Conservation (phyloP, 2,329 filamentous ascomycete genomes). For the Pestalotiopsis sp. region DNA sequence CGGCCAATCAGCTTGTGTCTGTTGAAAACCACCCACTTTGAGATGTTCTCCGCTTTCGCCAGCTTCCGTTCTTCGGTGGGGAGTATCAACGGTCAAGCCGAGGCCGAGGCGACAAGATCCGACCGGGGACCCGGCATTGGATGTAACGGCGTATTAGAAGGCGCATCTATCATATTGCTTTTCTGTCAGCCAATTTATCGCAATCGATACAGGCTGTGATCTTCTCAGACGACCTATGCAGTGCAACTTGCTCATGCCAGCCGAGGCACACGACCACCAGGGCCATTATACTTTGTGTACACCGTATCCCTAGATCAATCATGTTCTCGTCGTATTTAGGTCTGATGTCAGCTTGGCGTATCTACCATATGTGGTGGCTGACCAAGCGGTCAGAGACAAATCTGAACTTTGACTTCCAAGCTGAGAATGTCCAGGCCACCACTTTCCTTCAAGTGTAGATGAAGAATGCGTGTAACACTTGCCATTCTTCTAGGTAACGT, state of each 20-base stretch:
- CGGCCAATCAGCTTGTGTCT: neutral
- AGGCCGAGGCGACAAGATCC: neutral
- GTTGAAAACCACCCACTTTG: conserved; percentile 3
- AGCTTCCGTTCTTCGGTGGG: neutral
- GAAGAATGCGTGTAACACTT: too few relatives aligned
- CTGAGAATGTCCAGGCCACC: neutral
- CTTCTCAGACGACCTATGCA: too few relatives aligned
- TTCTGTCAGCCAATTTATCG: neutral
- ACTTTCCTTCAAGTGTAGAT: too few relatives aligned
- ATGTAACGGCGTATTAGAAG: neutral
- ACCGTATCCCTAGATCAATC: neutral
- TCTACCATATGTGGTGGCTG: neutral
- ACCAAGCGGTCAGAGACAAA: neutral
- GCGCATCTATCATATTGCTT: neutral
- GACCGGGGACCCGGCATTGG: neutral
- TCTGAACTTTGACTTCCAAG: neutral
- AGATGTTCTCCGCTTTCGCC: neutral
- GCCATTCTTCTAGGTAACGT: fast-evolving
- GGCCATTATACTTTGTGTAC: neutral
- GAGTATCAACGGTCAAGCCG: conserved; percentile 5
- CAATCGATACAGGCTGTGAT: neutral
- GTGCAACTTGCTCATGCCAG: too few relatives aligned
- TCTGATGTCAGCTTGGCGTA: neutral
- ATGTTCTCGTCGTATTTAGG: neutral
- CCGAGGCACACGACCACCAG: too few relatives aligned